Conservation (phyloP, 495 filamentous ascomycete genomes). For the Neurospora sp. region DNA sequence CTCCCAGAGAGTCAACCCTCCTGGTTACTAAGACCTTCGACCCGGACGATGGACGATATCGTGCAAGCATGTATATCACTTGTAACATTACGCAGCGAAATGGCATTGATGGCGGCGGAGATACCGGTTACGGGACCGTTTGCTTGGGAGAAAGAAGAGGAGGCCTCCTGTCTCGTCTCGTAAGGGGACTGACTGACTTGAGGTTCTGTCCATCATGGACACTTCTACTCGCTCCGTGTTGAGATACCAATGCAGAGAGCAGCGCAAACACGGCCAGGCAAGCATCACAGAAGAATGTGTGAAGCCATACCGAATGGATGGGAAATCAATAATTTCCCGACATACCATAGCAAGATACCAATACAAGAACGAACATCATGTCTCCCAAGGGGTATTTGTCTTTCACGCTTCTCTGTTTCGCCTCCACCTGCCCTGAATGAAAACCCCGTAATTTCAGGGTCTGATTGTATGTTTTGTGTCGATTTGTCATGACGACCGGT, state of each 20-base stretch:
- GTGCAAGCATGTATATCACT: slow-evolving; percentile 8
- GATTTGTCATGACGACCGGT: not conserved
- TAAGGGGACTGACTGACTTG: not conserved
- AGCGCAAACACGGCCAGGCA: not conserved
- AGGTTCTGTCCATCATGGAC: not conserved
- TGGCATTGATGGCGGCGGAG: slow-evolving; percentile 1
- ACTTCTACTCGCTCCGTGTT: not conserved
- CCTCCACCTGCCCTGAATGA: not conserved
- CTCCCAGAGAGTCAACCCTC: slow-evolving; percentile 84
- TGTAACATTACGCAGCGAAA: slow-evolving; percentile 15
- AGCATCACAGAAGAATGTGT: slow-evolving; percentile 6
- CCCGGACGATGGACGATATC: not conserved
- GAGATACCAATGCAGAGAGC: not conserved
- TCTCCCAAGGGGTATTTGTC: not conserved
- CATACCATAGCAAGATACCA: not conserved
- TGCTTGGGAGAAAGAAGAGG: not conserved
- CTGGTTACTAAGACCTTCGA: slow-evolving; percentile 60
- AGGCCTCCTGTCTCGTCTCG: not conserved
- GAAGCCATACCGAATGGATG: not conserved
- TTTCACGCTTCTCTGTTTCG: not conserved
- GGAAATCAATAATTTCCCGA: not conserved
- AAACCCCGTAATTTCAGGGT: not conserved
- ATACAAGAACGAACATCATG: not conserved
- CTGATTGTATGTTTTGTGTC: not conserved
- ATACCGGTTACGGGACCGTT: not conserved